Conservation (phyloP, 1,139 yeast genomes). For the Candida mesenterica region DNA sequence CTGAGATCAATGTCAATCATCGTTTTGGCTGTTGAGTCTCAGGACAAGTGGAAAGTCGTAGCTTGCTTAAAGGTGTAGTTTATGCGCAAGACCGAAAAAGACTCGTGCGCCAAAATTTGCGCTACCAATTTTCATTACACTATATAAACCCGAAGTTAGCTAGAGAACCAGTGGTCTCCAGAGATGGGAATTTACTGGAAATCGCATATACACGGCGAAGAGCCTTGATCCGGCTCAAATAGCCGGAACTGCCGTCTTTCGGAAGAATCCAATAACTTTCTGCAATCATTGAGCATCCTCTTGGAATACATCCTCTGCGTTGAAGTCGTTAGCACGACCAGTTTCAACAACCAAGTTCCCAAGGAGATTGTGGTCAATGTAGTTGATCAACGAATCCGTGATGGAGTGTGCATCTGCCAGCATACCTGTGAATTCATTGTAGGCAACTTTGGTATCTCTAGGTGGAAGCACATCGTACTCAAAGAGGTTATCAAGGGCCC, state of each 20-base stretch:
- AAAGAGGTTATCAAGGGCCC: constrained; percentile 59
- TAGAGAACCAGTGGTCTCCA: neutral
- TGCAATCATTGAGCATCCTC: too few relatives aligned
- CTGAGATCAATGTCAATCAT: constrained; percentile 49
- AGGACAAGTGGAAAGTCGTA: neutral
- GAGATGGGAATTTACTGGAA: neutral
- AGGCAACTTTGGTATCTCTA: constrained; percentile 24
- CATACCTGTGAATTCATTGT: constrained; percentile 30
- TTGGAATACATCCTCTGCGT: neutral
- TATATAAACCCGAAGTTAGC: too few relatives aligned
- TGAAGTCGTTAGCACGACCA: constrained; percentile 4
- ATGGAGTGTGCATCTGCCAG: constrained; percentile 15
- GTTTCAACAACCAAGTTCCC: constrained; percentile 18
- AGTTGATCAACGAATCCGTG: constrained; percentile 33
- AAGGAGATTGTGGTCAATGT: constrained; percentile 40
- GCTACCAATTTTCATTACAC: too few relatives aligned
- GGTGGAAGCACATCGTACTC: constrained; percentile 78
- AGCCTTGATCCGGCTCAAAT: too few relatives aligned
- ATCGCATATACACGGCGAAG: too few relatives aligned
- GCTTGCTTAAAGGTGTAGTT: too few relatives aligned
- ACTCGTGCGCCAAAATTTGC: too few relatives aligned
- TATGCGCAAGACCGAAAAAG: neutral
- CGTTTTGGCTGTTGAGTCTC: neutral
- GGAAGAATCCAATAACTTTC: too few relatives aligned
- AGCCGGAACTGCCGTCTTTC: too few relatives aligned